These are phyloP conservation scores for Daldinia concentrica DNA, from an alignment of 495 filamentous ascomycete species.

Conservation along the genomic window DNA sequence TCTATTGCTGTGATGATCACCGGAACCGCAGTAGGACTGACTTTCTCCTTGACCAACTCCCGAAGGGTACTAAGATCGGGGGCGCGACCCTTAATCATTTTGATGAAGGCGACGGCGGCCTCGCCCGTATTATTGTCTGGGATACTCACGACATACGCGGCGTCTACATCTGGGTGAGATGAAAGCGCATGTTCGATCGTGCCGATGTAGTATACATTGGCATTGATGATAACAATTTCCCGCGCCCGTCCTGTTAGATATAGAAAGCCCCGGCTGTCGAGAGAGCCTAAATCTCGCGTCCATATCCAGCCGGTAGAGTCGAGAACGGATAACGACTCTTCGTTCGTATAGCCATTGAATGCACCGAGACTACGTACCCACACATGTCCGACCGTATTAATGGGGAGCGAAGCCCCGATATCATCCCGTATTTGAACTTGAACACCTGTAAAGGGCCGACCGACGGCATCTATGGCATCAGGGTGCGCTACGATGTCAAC, in stretches of 20 bases:
- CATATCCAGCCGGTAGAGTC: conserved; percentile 6
- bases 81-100: background rate
- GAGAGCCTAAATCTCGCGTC: conserved; percentile 13
- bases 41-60: conserved; percentile 11
- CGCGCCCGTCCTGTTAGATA: conserved; percentile 14
- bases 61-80: background rate
- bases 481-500: background rate
- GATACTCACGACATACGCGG: conserved; percentile 18
- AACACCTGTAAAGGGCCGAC: conserved; percentile 7
- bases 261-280: background rate
- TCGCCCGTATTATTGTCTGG: conserved; percentile 27
- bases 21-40: conserved; percentile 10
- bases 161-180: conserved; percentile 20
- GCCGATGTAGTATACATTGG: conserved; percentile 11
- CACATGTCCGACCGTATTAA: conserved; percentile 8
- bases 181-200: conserved; percentile 15
- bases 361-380: conserved; percentile 4
- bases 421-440: conserved; percentile 7
- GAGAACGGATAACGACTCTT: background rate
- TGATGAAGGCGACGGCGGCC: conserved; percentile 13
- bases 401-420: background rate
- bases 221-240: conserved; percentile 18
- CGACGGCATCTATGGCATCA: conserved; percentile 1
- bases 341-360: conserved; percentile 9
- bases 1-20: background rate